phyloP scores from a whole-genome alignment of 768 basidiomycete species.

The Sarcomyxa edulis region DNA sequence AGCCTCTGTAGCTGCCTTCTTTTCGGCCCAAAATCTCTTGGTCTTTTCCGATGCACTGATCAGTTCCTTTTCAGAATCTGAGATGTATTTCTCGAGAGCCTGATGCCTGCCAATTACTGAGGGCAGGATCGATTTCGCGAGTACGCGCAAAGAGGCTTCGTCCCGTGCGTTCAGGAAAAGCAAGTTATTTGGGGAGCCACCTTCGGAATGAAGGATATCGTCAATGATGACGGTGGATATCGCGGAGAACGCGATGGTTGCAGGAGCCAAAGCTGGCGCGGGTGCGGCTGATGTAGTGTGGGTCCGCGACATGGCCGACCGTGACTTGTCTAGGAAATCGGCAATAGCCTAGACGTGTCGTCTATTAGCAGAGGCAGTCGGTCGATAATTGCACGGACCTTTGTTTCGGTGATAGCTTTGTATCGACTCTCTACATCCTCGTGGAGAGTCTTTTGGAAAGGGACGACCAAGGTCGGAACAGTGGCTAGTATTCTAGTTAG shows the following conservation, averaged over 20 bases:
- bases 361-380: too few species aligned
- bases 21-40: slow-evolving; percentile 55
- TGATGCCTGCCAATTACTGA: slow-evolving; percentile 41
- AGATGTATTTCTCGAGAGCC: slow-evolving; percentile 43
- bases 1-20: slow-evolving; percentile 36
- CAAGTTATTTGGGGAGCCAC: slow-evolving; percentile 59
- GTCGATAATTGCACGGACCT: slow-evolving; percentile 34
- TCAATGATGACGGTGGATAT: slow-evolving; percentile 47
- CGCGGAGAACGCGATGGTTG: slow-evolving; percentile 68
- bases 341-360: slow-evolving; percentile 59
- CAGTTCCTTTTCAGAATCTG: slow-evolving; percentile 42
- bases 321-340: slow-evolving; percentile 80
- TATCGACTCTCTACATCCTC: slow-evolving; percentile 73
- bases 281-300: slow-evolving; percentile 69
- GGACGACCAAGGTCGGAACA: slow-evolving; percentile 83
- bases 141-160: slow-evolving; percentile 39
- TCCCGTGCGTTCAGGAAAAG: slow-evolving; percentile 55
- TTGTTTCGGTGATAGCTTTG: slow-evolving; percentile 72
- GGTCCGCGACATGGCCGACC: slow-evolving; percentile 61
- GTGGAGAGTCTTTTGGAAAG: slow-evolving; percentile 65
- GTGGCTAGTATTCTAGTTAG: slow-evolving; percentile 41
- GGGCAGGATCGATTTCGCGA: slow-evolving; percentile 38
- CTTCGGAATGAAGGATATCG: slow-evolving; percentile 57
- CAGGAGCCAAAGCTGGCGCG: slow-evolving; percentile 72
- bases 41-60: slow-evolving; percentile 58